Evolutionary conservation across 352 stramenopile genomes (phyloP).

Genomic region (Globisporangium cystogenes): DNA sequence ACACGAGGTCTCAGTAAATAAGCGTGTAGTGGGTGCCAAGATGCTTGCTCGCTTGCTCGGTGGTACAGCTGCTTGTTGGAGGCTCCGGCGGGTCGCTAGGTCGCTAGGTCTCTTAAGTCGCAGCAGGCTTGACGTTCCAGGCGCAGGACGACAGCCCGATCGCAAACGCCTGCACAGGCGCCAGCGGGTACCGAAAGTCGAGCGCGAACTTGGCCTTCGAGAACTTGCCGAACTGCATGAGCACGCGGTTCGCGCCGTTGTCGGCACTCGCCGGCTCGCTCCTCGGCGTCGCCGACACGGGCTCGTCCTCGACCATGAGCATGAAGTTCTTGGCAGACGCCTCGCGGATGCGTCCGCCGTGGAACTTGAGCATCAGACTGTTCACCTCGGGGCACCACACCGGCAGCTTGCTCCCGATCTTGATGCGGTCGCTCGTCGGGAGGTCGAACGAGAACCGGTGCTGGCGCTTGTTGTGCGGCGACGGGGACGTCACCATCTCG

Average conservation of each 20-base stretch:
- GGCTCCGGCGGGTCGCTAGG: no score
- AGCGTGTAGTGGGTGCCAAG: no score
- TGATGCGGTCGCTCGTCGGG: constrained; percentile 64
- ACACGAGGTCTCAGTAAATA: no score
- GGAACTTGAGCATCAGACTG: constrained; percentile 88
- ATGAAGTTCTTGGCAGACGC: constrained; percentile 90
- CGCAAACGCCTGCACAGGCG: constrained; percentile 81
- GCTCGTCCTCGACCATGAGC: constrained; percentile 75
- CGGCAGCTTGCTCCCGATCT: constrained; percentile 79
- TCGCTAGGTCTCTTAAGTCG: constrained; percentile 4
- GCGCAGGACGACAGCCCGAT: constrained; percentile 81
- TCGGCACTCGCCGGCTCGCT: constrained; percentile 16
- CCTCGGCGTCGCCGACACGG: constrained; percentile 15
- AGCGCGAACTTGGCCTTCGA: constrained; percentile 84
- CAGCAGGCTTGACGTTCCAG: constrained; percentile 61
- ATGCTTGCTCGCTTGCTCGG: no score
- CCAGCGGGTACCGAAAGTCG: constrained; percentile 83
- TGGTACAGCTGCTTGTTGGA: no score
- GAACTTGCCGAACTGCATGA: constrained; percentile 89
- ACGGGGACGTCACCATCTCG: constrained; percentile 68
- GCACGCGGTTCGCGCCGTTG: constrained; percentile 43
- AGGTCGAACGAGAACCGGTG: constrained; percentile 74
- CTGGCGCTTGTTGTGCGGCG: constrained; percentile 55
- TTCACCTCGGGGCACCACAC: constrained; percentile 86
- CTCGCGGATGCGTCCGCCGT: constrained; percentile 79